Conservation (phyloP, 257 asterid species). For the Hygrophila difformis region DNA sequence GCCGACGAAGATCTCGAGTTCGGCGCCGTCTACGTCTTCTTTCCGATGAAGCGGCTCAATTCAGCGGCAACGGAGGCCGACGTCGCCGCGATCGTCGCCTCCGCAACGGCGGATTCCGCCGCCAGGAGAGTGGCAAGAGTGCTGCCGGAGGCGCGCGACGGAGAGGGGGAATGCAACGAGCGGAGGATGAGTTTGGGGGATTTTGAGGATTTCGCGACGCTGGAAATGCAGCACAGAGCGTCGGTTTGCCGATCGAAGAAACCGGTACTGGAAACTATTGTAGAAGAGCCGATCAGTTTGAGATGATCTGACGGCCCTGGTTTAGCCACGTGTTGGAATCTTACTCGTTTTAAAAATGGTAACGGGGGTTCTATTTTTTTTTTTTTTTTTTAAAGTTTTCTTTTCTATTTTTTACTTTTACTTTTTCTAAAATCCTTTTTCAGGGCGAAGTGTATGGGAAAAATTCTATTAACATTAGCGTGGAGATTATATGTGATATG, state of each 20-base stretch:
- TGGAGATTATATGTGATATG: too few relatives aligned
- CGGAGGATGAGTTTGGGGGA: constrained; percentile 33
- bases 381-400: too few relatives aligned
- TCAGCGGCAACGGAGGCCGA: constrained; percentile 35
- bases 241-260: constrained; percentile 44
- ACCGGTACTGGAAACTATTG: constrained; percentile 43
- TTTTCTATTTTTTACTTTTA: too few relatives aligned
- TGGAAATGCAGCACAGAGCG: constrained; percentile 28
- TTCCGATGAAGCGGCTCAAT: constrained; percentile 39
- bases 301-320: not conserved
- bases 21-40: constrained; percentile 30
- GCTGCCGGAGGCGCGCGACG: constrained; percentile 24
- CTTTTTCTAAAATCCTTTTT: too few relatives aligned
- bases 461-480: too few relatives aligned
- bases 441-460: too few relatives aligned
- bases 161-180: not conserved
- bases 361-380: too few relatives aligned
- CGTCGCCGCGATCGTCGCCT: constrained; percentile 36
- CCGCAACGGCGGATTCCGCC: constrained; percentile 23
- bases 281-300: constrained; percentile 7
- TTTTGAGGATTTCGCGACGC: constrained; percentile 19
- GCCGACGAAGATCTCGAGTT: constrained; percentile 53
- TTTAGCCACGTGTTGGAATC: too few relatives aligned
- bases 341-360: too few relatives aligned
- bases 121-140: constrained; percentile 31